A percentile compares a stretch with the other conserved stretches of the same genome.
These are phyloP conservation scores for Metschnikowia anglica DNA, from an alignment of 805 yeast species.

Conservation along the genomic window DNA sequence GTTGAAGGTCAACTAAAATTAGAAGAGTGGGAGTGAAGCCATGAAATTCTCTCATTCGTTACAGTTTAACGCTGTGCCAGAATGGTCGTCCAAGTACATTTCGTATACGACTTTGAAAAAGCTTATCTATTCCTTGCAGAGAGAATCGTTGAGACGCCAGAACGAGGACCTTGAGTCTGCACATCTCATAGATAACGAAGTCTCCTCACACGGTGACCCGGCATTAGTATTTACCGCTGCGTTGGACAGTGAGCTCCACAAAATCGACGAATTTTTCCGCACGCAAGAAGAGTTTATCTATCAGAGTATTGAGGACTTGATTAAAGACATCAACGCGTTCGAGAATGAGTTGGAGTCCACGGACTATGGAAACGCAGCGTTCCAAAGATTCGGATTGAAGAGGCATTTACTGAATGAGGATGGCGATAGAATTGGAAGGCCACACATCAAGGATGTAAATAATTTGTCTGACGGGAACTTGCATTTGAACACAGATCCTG, in stretches of 20 bases:
- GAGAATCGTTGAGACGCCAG: conserved; percentile 45
- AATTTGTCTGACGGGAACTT: conserved; percentile 22
- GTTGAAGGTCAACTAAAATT: neutral
- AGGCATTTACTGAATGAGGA: conserved; percentile 8
- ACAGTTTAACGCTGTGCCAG: conserved; percentile 97
- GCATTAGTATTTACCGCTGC: conserved; percentile 63
- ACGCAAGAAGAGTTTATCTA: conserved; percentile 62
- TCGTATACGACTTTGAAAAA: conserved; percentile 87
- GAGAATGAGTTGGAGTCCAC: conserved; percentile 35
- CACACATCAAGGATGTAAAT: conserved; percentile 17
- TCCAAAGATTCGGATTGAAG: conserved; percentile 12
- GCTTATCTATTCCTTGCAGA: conserved; percentile 76
- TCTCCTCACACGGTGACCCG: conserved; percentile 39
- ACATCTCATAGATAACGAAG: conserved; percentile 31
- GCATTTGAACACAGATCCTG: conserved; percentile 32
- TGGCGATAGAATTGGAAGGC: conserved; percentile 1
- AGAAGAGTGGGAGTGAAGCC: neutral
- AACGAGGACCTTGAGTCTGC: conserved; percentile 33
- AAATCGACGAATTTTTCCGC: conserved; percentile 73
- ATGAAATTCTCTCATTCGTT: conserved; percentile 96
- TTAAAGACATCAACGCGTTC: conserved; percentile 63
- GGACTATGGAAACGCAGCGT: conserved; percentile 10
- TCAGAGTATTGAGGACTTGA: conserved; percentile 53
- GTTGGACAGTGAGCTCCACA: conserved; percentile 70
- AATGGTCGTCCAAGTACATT: conserved; percentile 91